Evolutionary conservation across 192 early-diverging fungal species (phyloP).

Genomic region (Coemansia pectinata): DNA sequence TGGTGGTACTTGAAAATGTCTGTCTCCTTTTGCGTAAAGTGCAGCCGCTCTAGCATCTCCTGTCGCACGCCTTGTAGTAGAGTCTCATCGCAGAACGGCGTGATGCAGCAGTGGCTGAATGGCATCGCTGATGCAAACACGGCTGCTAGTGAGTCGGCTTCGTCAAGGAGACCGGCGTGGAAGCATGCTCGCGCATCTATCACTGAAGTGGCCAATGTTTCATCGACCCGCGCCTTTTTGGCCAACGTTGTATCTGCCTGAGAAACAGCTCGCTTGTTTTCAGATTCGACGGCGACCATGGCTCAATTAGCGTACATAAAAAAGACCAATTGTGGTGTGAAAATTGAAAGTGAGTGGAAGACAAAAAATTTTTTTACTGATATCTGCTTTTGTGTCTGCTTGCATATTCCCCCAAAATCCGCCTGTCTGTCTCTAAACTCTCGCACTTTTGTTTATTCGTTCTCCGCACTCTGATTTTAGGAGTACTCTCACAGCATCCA

Average conservation of each 20-base stretch:
- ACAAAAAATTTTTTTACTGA: not conserved
- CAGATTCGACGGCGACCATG: constrained; percentile 1
- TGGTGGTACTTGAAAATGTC: constrained; percentile 83
- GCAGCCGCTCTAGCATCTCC: constrained; percentile 64
- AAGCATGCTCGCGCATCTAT: constrained; percentile 26
- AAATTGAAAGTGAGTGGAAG: not conserved
- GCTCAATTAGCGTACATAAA: too few species aligned
- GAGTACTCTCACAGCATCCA: not conserved
- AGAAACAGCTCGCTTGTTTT: constrained; percentile 11
- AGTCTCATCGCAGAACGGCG: constrained; percentile 59
- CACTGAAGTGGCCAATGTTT: not conserved
- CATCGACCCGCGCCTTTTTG: constrained; percentile 10
- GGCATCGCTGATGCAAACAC: constrained; percentile 53
- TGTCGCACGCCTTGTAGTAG: constrained; percentile 64
- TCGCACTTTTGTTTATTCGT: not conserved
- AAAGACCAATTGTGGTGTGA: not conserved
- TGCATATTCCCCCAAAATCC: not conserved
- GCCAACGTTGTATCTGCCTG: not conserved
- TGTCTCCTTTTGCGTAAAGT: constrained; percentile 81
- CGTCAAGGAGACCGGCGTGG: constrained; percentile 28
- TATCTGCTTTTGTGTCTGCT: not conserved
- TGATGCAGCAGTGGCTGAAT: constrained; percentile 66
- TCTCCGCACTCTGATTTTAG: not conserved
- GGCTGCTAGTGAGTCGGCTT: constrained; percentile 9
- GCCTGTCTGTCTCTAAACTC: not conserved